Percentiles rank a stretch among this genome's conserved stretches.
Conservation (phyloP, 306 rosid species). For the Hylodesmum podocarpum region DNA sequence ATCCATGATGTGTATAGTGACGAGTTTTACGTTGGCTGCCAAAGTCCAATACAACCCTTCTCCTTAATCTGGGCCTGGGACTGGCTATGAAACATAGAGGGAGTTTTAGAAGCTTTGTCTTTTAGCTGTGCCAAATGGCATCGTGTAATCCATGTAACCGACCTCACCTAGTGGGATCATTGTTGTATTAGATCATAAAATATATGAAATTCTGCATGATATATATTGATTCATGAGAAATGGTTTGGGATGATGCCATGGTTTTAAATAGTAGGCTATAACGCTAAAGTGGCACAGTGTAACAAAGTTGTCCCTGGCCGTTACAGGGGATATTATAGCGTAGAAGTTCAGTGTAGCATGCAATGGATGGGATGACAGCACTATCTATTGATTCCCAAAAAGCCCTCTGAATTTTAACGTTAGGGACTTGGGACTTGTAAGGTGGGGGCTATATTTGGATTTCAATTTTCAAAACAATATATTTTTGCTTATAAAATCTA, state of each 20-base stretch:
- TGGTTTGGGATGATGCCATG: not conserved
- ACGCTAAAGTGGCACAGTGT: not conserved
- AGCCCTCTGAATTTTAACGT: not conserved
- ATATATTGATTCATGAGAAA: not conserved
- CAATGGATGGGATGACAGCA: not conserved
- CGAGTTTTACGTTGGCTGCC: no score
- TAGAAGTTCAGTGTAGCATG: not conserved
- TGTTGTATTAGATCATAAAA: no score
- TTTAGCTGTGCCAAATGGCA: no score
- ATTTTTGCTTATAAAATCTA: not conserved
- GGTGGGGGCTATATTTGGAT: not conserved
- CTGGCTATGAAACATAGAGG: no score
- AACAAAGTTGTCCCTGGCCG: no score
- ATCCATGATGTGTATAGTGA: no score
- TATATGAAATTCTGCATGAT: not conserved
- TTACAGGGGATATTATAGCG: not conserved
- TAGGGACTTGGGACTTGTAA: not conserved
- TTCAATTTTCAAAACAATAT: not conserved
- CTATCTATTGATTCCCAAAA: not conserved
- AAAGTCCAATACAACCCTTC: no score
- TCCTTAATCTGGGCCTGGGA: no score
- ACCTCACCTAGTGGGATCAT: no score
- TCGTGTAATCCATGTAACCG: no score
- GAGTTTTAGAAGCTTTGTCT: no score
- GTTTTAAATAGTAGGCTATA: not conserved